Base-by-base conservation (phyloP, 495 filamentous ascomycete genomes). In the Talaromyces liani region DNA sequence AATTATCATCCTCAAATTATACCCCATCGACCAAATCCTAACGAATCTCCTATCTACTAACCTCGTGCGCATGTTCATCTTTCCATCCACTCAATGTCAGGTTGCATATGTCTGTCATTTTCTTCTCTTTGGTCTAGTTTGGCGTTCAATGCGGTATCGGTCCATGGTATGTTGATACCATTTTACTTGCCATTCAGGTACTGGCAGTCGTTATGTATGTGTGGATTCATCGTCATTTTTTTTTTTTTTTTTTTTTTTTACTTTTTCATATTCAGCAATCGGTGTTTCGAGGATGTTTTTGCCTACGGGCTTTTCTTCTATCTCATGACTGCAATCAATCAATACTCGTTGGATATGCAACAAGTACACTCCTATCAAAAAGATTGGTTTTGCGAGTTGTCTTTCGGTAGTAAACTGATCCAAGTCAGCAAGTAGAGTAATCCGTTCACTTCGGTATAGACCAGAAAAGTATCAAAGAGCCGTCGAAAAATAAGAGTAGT, bases 1-100 rank as follows among this genome's bases (percentile, higher is more conserved):
- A 53, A 58, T 33, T 22, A 58, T 58, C n/a, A n/a, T 56, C 53
- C 27, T 36, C 27, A 58, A 53, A 58, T 33, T 22, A 58, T 58
- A 31, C 56, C 56, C 56, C 25, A 36, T 24, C 49, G 29, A 24
- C 25, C 25, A 24, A 55, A 25, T 16, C 24, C 20, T 55, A 55
- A 55, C 51, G 51, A 55, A 36, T 36, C 56, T 22, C 56, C 31
- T 58, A 33, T 29, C 27, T 27, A 25, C 24, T 10, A 10, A 25
- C 22, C 53, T 56, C 22, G 29, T 22, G 53, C 22, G 16, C 10
- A 56, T 6, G 53, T 56, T 31, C 14, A 25, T 56, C 22, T 29
- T 25, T 36, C 18, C 10, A 33, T 20, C 16, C 31, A 1, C 56
- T 29, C 31, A 18, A 36, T 36, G 56, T 36, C 27, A 31, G 27